These are phyloP conservation scores for Diaporthe longicolla DNA, from an alignment of 2,329 filamentous ascomycete genomes.

Conservation along the genomic window DNA sequence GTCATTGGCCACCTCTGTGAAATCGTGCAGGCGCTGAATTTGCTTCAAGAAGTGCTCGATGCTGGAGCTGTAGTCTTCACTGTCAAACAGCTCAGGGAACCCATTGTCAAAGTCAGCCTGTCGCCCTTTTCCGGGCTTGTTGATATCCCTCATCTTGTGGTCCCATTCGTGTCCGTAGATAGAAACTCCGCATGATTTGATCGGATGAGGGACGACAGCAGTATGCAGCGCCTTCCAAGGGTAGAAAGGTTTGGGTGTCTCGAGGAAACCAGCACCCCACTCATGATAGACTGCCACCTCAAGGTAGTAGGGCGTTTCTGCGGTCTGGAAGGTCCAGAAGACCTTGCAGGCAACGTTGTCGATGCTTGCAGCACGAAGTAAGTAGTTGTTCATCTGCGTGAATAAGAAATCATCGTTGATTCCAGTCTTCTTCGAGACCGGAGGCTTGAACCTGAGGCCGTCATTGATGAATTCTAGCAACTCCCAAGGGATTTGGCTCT, in stretches of 20 bases:
- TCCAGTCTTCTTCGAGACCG: neutral
- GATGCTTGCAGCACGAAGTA: conserved; percentile 45
- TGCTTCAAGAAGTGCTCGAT: conserved; percentile 28
- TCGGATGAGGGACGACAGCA: conserved; percentile 27
- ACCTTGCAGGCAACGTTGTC: conserved; percentile 51
- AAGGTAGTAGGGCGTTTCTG: conserved; percentile 50
- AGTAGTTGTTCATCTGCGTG: neutral
- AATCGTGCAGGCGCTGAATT: conserved; percentile 34
- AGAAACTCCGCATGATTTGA: conserved; percentile 43
- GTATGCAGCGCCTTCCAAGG: conserved; percentile 19
- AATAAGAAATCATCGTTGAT: conserved; percentile 32
- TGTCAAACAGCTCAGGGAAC: conserved; percentile 27
- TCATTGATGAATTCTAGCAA: conserved; percentile 46
- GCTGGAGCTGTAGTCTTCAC: neutral
- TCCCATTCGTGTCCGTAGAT: conserved; percentile 39
- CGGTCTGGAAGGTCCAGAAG: conserved; percentile 52
- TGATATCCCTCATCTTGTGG: conserved; percentile 45
- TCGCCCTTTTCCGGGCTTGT: conserved; percentile 8
- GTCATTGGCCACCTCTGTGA: conserved; percentile 17
- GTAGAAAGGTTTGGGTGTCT: neutral
- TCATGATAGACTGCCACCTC: conserved; percentile 54
- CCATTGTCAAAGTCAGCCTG: conserved; percentile 22
- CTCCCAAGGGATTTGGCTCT: conserved; percentile 44
- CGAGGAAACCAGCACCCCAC: conserved; percentile 45
- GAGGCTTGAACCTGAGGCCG: conserved; percentile 46